phyloP scores from a whole-genome alignment of 164 flowering plant genomes.

The Cinnamomum micranthum region DNA sequence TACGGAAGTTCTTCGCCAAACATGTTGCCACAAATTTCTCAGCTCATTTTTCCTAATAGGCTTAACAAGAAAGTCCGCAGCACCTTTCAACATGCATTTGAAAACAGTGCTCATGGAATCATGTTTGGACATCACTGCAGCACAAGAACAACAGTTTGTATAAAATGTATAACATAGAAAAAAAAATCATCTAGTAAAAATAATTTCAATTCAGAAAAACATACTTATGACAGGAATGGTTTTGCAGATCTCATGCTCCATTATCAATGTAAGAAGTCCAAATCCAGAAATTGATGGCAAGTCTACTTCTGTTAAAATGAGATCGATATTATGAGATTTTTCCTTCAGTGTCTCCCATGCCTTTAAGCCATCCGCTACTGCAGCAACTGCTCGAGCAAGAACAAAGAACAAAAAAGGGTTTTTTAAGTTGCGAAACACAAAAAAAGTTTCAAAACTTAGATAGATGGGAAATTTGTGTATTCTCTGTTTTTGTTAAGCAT shows the following conservation, averaged over 20 bases:
- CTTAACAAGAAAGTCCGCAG: conserved; percentile 91
- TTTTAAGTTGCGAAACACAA: background rate
- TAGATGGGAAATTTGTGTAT: background rate
- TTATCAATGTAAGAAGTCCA: conserved; percentile 69
- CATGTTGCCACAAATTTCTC: conserved; percentile 96
- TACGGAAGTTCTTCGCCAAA: conserved; percentile 92
- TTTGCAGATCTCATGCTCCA: conserved; percentile 83
- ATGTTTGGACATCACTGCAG: conserved; percentile 90
- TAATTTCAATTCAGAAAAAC: conserved; percentile 1
- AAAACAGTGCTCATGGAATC: conserved; percentile 77
- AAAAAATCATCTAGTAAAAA: background rate
- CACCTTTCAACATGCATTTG: conserved; percentile 93
- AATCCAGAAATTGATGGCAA: conserved; percentile 87
- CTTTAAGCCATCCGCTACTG: conserved; percentile 83
- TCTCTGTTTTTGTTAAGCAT: no score
- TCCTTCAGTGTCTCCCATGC: conserved; percentile 89
- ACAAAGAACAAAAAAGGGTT: background rate
- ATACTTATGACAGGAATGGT: conserved; percentile 94
- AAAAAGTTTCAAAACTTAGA: no score
- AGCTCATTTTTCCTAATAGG: conserved; percentile 91
- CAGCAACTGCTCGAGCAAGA: conserved; percentile 55
- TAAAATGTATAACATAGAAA: no score
- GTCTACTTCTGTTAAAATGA: conserved; percentile 83
- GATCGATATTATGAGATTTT: conserved; percentile 58
- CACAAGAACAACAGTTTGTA: background rate